phyloP scores from a whole-genome alignment of 495 filamentous ascomycete genomes.

The Hypoxylon cercidicola region DNA sequence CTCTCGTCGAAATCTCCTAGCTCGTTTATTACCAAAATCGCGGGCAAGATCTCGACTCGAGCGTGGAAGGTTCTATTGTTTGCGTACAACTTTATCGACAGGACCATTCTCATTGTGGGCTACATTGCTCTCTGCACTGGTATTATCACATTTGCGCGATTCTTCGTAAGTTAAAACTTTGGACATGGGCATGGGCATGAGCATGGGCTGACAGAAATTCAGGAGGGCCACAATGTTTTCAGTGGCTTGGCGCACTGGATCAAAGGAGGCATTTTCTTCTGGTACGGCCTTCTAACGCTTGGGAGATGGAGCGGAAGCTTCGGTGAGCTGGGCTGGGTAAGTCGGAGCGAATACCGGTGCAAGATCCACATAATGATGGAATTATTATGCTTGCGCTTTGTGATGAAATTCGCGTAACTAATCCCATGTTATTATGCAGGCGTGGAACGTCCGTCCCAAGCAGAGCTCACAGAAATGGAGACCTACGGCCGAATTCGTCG shows the following conservation, averaged over 20 bases:
- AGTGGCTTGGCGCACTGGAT: constrained; percentile 93
- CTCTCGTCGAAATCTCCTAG: constrained; percentile 43
- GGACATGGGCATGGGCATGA: constrained; percentile 8
- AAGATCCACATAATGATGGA: constrained; percentile 2
- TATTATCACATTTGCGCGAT: constrained; percentile 65
- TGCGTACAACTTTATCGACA: constrained; percentile 55
- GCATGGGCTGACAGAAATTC: constrained; percentile 15
- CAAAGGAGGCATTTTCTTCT: constrained; percentile 97
- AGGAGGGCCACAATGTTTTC: constrained; percentile 73
- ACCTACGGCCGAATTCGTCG: constrained; percentile 87
- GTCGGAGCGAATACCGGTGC: constrained; percentile 32
- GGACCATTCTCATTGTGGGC: constrained; percentile 62
- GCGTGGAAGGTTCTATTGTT: constrained; percentile 56
- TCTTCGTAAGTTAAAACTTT: constrained; percentile 62
- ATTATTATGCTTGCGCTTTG: no score
- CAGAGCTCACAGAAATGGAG: constrained; percentile 69
- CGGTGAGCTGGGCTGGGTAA: constrained; percentile 86
- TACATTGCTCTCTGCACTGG: constrained; percentile 70
- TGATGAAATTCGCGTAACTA: no score
- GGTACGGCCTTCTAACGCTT: constrained; percentile 89
- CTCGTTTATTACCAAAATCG: constrained; percentile 45
- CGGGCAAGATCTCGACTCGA: constrained; percentile 52
- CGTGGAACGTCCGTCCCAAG: constrained; percentile 88
- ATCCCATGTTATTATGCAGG: constrained; percentile 50
- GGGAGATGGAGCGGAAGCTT: constrained; percentile 93